Conservation (phyloP, 1,139 yeast genomes). For the Nakaseomyces delphensis region DNA sequence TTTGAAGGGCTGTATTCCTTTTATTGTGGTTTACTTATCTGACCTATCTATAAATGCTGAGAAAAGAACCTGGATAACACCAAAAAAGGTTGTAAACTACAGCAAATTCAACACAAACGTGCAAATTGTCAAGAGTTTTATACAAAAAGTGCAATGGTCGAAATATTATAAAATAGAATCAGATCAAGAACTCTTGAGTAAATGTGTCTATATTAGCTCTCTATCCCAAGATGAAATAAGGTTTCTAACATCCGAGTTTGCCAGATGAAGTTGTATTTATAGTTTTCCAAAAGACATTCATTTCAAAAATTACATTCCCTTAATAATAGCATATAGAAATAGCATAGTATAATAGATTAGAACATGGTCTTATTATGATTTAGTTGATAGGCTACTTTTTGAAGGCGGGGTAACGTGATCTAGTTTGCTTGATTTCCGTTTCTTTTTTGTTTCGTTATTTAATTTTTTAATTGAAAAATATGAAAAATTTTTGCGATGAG, state of each 20-base stretch:
- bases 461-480: constrained; percentile 1
- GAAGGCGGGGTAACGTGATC: not conserved
- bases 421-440: not conserved
- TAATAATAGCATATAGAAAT: not conserved
- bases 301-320: not conserved
- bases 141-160: constrained; percentile 83
- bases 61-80: constrained; percentile 35
- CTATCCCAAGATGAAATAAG: constrained; percentile 65
- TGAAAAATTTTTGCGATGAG: constrained; percentile 9
- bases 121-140: constrained; percentile 65
- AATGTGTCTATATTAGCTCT: constrained; percentile 73
- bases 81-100: constrained; percentile 51
- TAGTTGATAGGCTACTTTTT: too few relatives aligned
- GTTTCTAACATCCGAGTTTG: constrained; percentile 9
- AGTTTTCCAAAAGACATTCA: not conserved
- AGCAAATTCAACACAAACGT: constrained; percentile 73
- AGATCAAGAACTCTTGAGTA: constrained; percentile 60
- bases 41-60: constrained; percentile 79
- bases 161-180: constrained; percentile 45
- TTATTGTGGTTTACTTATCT: constrained; percentile 74
- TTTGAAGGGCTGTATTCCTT: constrained; percentile 78
- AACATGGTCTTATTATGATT: not conserved
- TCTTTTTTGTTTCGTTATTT: not conserved
- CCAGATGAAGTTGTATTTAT: not conserved
- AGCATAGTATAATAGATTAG: not conserved